phyloP scores from a whole-genome alignment of 2,329 filamentous ascomycete genomes.

The Paradendryphiella salina region DNA sequence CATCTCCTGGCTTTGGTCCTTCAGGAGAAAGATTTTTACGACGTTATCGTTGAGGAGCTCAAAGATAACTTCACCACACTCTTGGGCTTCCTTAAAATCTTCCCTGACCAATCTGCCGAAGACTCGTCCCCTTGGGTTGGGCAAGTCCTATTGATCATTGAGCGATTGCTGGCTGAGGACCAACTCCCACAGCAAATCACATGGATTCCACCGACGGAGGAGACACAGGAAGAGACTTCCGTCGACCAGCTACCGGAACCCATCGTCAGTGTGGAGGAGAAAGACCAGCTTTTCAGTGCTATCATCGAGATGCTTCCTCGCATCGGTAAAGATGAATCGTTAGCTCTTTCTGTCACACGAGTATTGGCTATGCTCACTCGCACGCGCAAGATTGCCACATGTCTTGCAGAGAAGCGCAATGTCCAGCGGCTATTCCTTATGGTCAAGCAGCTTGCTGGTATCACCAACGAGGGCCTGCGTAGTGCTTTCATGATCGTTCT shows the following conservation, averaged over 20 bases:
- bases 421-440: conserved; percentile 90
- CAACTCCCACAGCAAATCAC: conserved; percentile 74
- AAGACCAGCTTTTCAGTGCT: conserved; percentile 70
- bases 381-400: conserved; percentile 70
- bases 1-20: conserved; percentile 87
- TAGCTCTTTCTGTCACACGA: conserved; percentile 81
- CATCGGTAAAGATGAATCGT: conserved; percentile 81
- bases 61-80: conserved; percentile 76
- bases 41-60: conserved; percentile 71
- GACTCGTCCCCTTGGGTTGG: conserved; percentile 91
- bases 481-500: conserved; percentile 81
- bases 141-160: conserved; percentile 84
- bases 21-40: conserved; percentile 80
- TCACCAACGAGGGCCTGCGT: conserved; percentile 74
- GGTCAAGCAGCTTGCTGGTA: conserved; percentile 85
- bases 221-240: conserved; percentile 55
- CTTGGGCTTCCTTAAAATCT: conserved; percentile 75
- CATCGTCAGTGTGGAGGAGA: conserved; percentile 66
- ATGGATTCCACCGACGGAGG: conserved; percentile 64
- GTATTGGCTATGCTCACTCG: conserved; percentile 88
- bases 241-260: conserved; percentile 63
- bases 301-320: conserved; percentile 83
- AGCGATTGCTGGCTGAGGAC: conserved; percentile 88
- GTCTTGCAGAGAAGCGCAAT: conserved; percentile 83
- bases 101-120: conserved; percentile 67